Conservation (phyloP, 2,329 filamentous ascomycete species). For the Piedraia hortae region DNA sequence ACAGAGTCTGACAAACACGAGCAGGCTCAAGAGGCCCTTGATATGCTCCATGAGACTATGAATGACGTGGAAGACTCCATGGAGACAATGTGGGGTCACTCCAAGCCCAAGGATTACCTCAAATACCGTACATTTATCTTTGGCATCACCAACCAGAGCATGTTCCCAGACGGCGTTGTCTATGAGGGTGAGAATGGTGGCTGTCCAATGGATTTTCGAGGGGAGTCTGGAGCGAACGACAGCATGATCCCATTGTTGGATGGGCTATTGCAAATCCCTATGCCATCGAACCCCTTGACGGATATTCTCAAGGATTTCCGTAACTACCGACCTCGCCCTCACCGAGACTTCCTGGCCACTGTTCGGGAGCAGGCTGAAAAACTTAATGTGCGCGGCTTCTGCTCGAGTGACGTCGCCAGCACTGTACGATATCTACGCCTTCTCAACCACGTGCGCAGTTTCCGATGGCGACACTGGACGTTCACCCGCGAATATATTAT, state of each 20-base stretch:
- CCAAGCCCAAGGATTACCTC: slow-evolving; percentile 58
- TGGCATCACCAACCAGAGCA: slow-evolving; percentile 72
- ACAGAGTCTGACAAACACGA: slow-evolving; percentile 2
- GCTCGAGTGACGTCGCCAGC: slow-evolving; percentile 7
- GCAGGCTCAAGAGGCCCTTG: slow-evolving; percentile 6
- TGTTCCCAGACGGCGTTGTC: slow-evolving; percentile 79
- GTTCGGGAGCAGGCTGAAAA: slow-evolving; percentile 28
- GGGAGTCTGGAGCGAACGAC: slow-evolving; percentile 84
- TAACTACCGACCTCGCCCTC: slow-evolving; percentile 65
- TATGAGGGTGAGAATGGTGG: slow-evolving; percentile 55
- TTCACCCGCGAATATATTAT: slow-evolving; percentile 67
- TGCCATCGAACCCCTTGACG: slow-evolving; percentile 74
- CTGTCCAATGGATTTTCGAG: slow-evolving; percentile 55
- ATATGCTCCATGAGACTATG: slow-evolving; percentile 11
- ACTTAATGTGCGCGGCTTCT: slow-evolving; percentile 31
- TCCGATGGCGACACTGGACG: slow-evolving; percentile 65
- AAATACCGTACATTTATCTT: slow-evolving; percentile 93
- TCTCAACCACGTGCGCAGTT: slow-evolving; percentile 51
- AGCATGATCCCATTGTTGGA: slow-evolving; percentile 73
- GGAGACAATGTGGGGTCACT: slow-evolving; percentile 60
- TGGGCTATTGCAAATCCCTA: slow-evolving; percentile 58
- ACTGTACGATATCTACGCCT: slow-evolving; percentile 20
- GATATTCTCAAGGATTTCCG: slow-evolving; percentile 73
- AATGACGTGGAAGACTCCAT: slow-evolving; percentile 10
- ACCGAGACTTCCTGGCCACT: slow-evolving; percentile 56